These are phyloP conservation scores for Elsinoe arachidis DNA, from an alignment of 2,329 filamentous ascomycete species.

Conservation along the genomic window DNA sequence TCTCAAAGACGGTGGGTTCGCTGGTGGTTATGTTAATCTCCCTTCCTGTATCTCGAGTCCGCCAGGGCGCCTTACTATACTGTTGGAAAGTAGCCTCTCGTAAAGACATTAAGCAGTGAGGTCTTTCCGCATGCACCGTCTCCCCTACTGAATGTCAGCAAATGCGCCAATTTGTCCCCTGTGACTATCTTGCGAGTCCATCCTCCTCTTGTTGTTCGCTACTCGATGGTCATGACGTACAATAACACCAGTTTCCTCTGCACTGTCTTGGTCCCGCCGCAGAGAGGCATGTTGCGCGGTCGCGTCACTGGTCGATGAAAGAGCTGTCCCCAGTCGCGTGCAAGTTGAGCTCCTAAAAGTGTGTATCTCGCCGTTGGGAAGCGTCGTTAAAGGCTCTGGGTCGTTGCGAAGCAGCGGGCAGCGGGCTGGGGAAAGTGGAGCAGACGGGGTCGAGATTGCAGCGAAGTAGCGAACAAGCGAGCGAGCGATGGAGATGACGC, in stretches of 20 bases:
- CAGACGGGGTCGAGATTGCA: background rate
- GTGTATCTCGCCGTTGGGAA: background rate
- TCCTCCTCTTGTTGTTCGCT: conserved; percentile 2
- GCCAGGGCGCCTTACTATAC: conserved; percentile 59
- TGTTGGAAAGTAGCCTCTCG: conserved; percentile 94
- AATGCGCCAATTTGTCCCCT: conserved; percentile 19
- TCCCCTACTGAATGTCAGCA: conserved; percentile 48
- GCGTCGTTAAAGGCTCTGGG: background rate
- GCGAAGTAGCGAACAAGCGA: background rate
- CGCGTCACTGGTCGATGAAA: too few relatives aligned
- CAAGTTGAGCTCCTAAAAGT: background rate
- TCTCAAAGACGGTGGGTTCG: conserved; percentile 96
- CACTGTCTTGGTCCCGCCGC: conserved; percentile 58
- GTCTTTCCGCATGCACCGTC: conserved; percentile 98
- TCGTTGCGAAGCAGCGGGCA: background rate
- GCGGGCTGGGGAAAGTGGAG: background rate
- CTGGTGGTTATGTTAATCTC: conserved; percentile 29
- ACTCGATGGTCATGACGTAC: conserved; percentile 42
- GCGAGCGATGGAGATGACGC: background rate
- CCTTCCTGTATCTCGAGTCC: background rate
- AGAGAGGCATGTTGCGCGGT: conserved; percentile 34
- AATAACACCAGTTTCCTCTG: conserved; percentile 94
- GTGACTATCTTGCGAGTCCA: conserved; percentile 17
- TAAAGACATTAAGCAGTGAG: conserved; percentile 94
- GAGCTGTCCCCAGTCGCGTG: background rate